These are phyloP conservation scores for Camellia japonica DNA, from an alignment of 148 eudicot species.

Conservation along the genomic window DNA sequence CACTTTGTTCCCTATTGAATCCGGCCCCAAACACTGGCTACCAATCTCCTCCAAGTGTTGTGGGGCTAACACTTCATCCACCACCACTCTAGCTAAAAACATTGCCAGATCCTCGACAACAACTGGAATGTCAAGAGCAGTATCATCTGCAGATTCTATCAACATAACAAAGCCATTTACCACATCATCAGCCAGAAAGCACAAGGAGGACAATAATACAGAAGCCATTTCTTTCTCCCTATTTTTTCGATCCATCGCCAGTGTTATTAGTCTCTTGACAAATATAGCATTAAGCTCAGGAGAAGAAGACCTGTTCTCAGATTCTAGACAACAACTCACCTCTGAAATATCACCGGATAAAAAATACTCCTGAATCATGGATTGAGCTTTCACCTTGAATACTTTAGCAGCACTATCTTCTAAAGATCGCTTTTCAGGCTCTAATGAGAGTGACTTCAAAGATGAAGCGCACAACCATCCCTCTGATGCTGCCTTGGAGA, in stretches of 20 bases:
- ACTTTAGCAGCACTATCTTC: constrained; percentile 35
- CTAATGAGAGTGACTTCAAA: constrained; percentile 30
- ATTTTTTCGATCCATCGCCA: constrained; percentile 61
- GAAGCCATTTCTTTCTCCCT: constrained; percentile 75
- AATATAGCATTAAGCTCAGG: constrained; percentile 48
- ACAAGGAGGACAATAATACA: constrained; percentile 47
- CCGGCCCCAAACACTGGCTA: constrained; percentile 24
- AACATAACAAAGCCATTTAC: constrained; percentile 44
- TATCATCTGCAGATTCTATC: constrained; percentile 58
- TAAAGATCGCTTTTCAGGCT: constrained; percentile 15
- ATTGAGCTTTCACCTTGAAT: constrained; percentile 45
- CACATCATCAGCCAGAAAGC: constrained; percentile 47
- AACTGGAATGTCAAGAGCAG: constrained; percentile 52
- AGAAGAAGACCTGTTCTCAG: constrained; percentile 29
- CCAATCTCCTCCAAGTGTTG: constrained; percentile 47
- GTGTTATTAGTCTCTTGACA: constrained; percentile 48
- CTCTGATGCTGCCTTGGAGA: constrained; percentile 51
- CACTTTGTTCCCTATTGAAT: constrained; percentile 40
- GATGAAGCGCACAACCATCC: constrained; percentile 60
- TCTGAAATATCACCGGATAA: constrained; percentile 47
- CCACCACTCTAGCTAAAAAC: constrained; percentile 52
- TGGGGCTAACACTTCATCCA: constrained; percentile 59
- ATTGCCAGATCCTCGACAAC: constrained; percentile 53
- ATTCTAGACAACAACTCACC: constrained; percentile 40
- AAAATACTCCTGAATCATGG: constrained; percentile 52